Percentiles rank a stretch among this genome's conserved stretches.
Evolutionary conservation across 371 early-diverging fungal species (phyloP).

Genomic region (Haplosporangium sp.): DNA sequence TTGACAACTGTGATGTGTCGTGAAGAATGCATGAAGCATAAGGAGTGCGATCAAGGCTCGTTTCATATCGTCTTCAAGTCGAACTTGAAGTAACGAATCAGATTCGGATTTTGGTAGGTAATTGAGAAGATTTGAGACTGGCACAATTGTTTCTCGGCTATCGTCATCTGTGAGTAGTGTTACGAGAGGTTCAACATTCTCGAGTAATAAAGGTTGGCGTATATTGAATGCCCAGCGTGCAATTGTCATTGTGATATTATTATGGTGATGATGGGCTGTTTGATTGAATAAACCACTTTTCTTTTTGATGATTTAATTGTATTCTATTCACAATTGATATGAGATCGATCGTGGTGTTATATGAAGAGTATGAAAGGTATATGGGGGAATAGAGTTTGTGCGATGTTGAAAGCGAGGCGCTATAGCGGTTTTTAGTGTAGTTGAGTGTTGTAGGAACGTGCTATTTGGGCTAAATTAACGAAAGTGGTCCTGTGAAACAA

Average conservation of each 20-base stretch:
- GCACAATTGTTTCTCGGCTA: slow-evolving; percentile 31
- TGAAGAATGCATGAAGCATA: slow-evolving; percentile 45
- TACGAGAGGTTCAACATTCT: slow-evolving; percentile 42
- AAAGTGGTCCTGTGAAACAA: too few species aligned
- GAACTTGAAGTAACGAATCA: slow-evolving; percentile 28
- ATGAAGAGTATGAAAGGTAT: too few species aligned
- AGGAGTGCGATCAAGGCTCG: slow-evolving; percentile 38
- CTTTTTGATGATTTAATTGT: too few species aligned
- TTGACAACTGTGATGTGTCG: slow-evolving; percentile 28
- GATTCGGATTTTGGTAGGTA: slow-evolving; percentile 39
- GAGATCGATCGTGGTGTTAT: too few species aligned
- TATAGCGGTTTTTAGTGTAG: too few species aligned
- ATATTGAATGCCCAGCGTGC: slow-evolving; percentile 56
- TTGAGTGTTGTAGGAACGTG: too few species aligned
- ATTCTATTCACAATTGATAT: too few species aligned
- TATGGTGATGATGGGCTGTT: too few species aligned
- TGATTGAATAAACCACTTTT: too few species aligned
- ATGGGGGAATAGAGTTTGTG: too few species aligned
- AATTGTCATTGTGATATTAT: slow-evolving; percentile 25
- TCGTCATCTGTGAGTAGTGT: slow-evolving; percentile 33
- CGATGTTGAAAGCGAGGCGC: too few species aligned
- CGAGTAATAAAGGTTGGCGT: slow-evolving; percentile 43
- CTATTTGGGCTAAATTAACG: too few species aligned
- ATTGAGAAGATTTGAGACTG: slow-evolving; percentile 45
- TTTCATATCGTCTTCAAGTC: slow-evolving; percentile 38